Conservation (phyloP, 2,329 filamentous ascomycete genomes). For the Epichloe glyceriae region DNA sequence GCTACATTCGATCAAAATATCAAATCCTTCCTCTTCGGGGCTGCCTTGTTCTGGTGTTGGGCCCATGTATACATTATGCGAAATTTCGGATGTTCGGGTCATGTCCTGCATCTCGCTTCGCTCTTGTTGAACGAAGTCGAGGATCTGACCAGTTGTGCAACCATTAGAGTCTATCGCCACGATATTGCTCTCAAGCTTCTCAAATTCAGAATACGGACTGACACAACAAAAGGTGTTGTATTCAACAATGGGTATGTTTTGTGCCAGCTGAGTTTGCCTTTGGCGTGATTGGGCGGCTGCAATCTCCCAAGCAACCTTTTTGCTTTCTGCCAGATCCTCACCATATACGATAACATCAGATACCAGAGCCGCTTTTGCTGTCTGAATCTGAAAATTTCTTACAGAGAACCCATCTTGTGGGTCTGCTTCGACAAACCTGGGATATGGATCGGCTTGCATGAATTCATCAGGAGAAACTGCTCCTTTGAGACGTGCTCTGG, state of each 20-base stretch:
- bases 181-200: conserved; percentile 54
- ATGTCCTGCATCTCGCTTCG: conserved; percentile 85
- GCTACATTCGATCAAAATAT: conserved; percentile 78
- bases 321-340: conserved; percentile 48
- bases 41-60: conserved; percentile 62
- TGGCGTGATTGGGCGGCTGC: conserved; percentile 66
- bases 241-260: conserved; percentile 39
- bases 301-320: conserved; percentile 54
- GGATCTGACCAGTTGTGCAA: conserved; percentile 57
- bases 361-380: conserved; percentile 71
- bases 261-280: conserved; percentile 49
- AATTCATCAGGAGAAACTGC: conserved; percentile 75
- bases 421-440: conserved; percentile 69
- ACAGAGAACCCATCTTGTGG: conserved; percentile 87
- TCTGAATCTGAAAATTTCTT: conserved; percentile 93
- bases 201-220: conserved; percentile 57
- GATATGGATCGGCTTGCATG: conserved; percentile 36
- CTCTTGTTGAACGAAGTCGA: conserved; percentile 87
- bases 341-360: conserved; percentile 93
- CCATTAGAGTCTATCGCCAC: conserved; percentile 65
- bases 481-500: conserved; percentile 65
- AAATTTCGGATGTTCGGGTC: conserved; percentile 81
- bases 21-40: conserved; percentile 51
- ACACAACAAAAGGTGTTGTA: conserved; percentile 78
- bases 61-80: conserved; percentile 80